Conservation (phyloP, 2,329 filamentous ascomycete genomes). For the Scedosporium minutisporum region DNA sequence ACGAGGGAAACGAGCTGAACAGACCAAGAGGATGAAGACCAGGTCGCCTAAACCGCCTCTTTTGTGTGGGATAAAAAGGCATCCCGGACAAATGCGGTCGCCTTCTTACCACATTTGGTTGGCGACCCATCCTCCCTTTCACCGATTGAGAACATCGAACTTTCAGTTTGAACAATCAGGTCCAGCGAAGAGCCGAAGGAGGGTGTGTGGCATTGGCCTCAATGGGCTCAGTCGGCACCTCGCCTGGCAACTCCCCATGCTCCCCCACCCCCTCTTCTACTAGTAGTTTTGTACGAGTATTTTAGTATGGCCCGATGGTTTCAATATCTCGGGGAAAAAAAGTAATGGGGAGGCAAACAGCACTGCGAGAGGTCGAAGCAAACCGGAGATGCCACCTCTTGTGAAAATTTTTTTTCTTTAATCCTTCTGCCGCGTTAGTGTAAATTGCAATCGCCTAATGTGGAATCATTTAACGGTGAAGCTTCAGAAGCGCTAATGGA, state of each 20-base stretch:
- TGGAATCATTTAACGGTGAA: background rate
- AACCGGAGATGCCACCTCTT: background rate
- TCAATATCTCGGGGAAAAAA: background rate
- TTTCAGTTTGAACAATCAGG: too few species aligned
- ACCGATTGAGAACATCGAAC: background rate
- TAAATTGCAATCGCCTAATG: background rate
- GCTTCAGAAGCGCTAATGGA: background rate
- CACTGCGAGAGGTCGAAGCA: background rate
- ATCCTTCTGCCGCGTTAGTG: too few species aligned
- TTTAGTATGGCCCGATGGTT: background rate
- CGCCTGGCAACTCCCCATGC: too few species aligned
- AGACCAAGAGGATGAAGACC: background rate
- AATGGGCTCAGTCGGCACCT: too few species aligned
- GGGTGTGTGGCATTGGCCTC: background rate
- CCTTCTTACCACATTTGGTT: background rate
- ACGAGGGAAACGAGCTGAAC: constrained; percentile 1
- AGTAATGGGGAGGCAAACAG: background rate
- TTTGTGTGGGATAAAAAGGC: background rate
- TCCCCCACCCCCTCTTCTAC: background rate
- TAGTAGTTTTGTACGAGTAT: background rate
- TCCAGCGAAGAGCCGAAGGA: background rate
- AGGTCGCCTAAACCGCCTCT: background rate
- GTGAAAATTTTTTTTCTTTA: too few species aligned
- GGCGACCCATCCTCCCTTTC: background rate
- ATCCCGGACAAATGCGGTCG: background rate